Evolutionary conservation across 2,329 filamentous ascomycete genomes (phyloP).

Genomic region (Colletotrichum liaoningense): DNA sequence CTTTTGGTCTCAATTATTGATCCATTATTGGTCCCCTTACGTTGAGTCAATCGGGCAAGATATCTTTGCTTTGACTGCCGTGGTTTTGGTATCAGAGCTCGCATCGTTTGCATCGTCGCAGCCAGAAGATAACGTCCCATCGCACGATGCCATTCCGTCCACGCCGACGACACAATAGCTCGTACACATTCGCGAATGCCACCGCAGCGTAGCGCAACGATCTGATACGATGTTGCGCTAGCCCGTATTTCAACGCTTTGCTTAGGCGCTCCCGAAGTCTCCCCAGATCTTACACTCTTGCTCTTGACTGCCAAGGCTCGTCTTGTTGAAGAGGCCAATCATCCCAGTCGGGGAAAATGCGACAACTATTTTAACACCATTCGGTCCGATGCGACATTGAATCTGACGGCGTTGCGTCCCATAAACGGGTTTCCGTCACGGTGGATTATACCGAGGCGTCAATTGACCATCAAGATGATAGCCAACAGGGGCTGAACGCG

Average conservation of each 20-base stretch:
- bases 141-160: neutral
- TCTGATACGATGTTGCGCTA: neutral
- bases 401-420: neutral
- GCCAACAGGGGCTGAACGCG: too few relatives aligned
- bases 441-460: neutral
- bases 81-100: too few relatives aligned
- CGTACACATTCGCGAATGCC: neutral
- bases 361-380: neutral
- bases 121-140: neutral
- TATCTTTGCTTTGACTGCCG: neutral
- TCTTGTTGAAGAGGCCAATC: neutral
- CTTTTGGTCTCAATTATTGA: neutral
- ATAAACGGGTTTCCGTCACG: neutral
- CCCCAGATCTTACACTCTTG: neutral
- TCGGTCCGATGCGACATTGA: neutral
- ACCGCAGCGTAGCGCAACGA: neutral
- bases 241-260: neutral
- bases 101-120: too few relatives aligned
- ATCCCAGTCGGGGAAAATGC: neutral
- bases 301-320: neutral
- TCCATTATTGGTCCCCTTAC: slow-evolving; percentile 16
- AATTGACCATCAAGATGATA: neutral
- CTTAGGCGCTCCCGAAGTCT: neutral
- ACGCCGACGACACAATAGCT: neutral
- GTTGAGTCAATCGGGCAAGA: neutral